Conservation (phyloP, 345 rosid genomes). For the Hevea brasiliensis region DNA sequence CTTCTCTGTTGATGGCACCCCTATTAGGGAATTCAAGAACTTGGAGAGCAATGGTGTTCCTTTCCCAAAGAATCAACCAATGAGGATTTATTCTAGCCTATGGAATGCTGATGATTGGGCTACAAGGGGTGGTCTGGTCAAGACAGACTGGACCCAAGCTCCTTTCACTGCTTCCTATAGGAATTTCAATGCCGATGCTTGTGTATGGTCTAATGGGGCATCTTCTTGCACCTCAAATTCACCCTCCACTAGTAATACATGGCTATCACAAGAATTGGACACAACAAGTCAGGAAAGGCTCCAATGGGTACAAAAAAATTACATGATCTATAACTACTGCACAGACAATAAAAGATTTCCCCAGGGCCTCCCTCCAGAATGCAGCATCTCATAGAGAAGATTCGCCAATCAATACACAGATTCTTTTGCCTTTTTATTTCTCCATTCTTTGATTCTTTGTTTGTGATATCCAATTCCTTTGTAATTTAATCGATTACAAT, state of each 20-base stretch:
- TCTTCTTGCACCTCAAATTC: constrained; percentile 27
- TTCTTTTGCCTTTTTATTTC: too few species aligned
- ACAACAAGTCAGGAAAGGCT: constrained; percentile 30
- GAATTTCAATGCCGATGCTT: constrained; percentile 45
- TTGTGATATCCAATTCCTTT: too few species aligned
- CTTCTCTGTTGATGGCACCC: constrained; percentile 53
- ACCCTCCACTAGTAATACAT: background rate
- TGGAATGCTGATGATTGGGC: constrained; percentile 26
- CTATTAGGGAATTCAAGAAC: constrained; percentile 69
- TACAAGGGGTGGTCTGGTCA: too few species aligned
- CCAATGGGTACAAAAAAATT: constrained; percentile 50
- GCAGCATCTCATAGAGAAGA: constrained; percentile 3
- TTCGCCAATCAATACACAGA: too few species aligned
- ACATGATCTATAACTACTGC: constrained; percentile 53
- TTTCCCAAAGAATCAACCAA: constrained; percentile 55
- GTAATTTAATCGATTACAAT: too few species aligned
- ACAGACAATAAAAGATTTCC: constrained; percentile 46
- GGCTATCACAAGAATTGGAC: constrained; percentile 18
- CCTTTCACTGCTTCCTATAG: too few species aligned
- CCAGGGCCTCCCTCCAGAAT: constrained; percentile 47
- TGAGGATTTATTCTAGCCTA: constrained; percentile 54
- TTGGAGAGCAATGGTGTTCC: constrained; percentile 44
- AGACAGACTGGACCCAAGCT: too few species aligned
- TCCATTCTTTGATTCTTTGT: too few species aligned
- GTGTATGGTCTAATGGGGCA: constrained; percentile 24